Percentiles rank a stretch among this genome's conserved stretches.
phyloP scores from a whole-genome alignment of 495 filamentous ascomycete genomes.

The Lasiosphaeria ovina region DNA sequence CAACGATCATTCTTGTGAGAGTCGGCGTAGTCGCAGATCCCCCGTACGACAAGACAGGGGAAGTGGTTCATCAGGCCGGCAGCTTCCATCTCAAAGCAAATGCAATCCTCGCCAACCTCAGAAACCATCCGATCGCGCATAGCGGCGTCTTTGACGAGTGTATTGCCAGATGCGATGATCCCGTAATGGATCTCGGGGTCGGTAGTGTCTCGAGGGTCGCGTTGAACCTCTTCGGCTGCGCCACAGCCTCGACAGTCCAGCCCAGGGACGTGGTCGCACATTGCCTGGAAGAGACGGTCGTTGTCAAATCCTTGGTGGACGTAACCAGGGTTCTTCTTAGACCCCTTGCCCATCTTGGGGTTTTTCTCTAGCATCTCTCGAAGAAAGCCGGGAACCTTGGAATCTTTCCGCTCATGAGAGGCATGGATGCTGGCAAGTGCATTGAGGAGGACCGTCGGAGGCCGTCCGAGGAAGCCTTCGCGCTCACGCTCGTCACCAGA shows the following conservation, averaged over 20 bases:
- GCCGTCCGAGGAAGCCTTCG: constrained; percentile 26
- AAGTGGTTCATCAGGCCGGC: constrained; percentile 19
- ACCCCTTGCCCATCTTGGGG: constrained; percentile 3
- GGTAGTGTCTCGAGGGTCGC: constrained; percentile 13
- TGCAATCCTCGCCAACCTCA: constrained; percentile 1
- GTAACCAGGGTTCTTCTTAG: constrained; percentile 3
- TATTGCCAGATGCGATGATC: constrained; percentile 42
- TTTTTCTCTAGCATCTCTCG: neutral
- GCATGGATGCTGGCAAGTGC: constrained; percentile 19
- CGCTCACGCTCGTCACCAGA: constrained; percentile 19
- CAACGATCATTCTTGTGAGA: constrained; percentile 38
- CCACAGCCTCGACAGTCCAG: constrained; percentile 11
- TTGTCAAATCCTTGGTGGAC: constrained; percentile 11
- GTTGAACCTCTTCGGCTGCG: constrained; percentile 10
- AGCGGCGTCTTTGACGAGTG: constrained; percentile 25
- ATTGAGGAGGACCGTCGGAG: constrained; percentile 21
- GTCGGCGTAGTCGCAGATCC: constrained; percentile 42
- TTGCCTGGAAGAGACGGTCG: constrained; percentile 23
- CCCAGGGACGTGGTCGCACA: constrained; percentile 18
- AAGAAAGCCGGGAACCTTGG: too few relatives aligned
- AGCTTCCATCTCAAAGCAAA: constrained; percentile 37
- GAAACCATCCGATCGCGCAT: constrained; percentile 9
- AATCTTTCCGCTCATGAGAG: constrained; percentile 4
- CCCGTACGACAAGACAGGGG: constrained; percentile 35
- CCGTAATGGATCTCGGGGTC: constrained; percentile 38